Evolutionary conservation across 352 stramenopile genomes (phyloP).

Genomic region (Pythium pyrilobum): DNA sequence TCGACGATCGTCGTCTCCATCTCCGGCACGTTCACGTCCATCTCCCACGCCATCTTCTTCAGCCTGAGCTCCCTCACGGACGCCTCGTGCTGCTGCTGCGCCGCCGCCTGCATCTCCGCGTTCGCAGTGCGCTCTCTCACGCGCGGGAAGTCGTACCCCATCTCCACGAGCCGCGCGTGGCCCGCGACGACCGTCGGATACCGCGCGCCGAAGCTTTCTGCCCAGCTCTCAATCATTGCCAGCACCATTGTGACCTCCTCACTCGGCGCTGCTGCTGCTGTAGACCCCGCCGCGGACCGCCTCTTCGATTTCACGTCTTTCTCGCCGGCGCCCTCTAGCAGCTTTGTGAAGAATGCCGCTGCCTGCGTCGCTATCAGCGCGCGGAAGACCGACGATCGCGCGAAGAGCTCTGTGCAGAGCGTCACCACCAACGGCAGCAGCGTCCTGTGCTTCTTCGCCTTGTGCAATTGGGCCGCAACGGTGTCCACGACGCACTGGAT

Average conservation of each 20-base stretch:
- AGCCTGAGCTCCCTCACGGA: conserved; percentile 11
- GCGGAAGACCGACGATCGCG: conserved; percentile 46
- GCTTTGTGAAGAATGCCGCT: conserved; percentile 35
- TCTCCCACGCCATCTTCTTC: conserved; percentile 31
- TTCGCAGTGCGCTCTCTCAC: not conserved
- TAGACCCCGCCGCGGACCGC: not conserved
- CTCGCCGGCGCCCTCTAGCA: conserved; percentile 43
- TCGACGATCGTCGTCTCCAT: conserved; percentile 62
- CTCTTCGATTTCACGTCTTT: conserved; percentile 8
- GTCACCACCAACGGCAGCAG: conserved; percentile 23
- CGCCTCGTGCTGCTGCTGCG: conserved; percentile 4
- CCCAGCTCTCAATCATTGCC: conserved; percentile 56
- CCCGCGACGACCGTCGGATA: conserved; percentile 58
- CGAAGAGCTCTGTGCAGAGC: conserved; percentile 54
- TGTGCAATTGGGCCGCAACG: conserved; percentile 9
- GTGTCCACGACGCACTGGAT: conserved; percentile 10
- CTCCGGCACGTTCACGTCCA: conserved; percentile 42
- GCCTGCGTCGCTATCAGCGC: conserved; percentile 35
- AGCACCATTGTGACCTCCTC: conserved; percentile 29
- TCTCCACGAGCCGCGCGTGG: conserved; percentile 35
- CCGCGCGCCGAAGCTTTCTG: conserved; percentile 41
- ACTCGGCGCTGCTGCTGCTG: conserved; percentile 7
- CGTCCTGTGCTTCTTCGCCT: conserved; percentile 1
- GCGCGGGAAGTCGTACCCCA: conserved; percentile 51
- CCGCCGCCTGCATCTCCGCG: conserved; percentile 10